Evolutionary conservation across 495 filamentous ascomycete genomes (phyloP).

Genomic region (Copromyces sp.): DNA sequence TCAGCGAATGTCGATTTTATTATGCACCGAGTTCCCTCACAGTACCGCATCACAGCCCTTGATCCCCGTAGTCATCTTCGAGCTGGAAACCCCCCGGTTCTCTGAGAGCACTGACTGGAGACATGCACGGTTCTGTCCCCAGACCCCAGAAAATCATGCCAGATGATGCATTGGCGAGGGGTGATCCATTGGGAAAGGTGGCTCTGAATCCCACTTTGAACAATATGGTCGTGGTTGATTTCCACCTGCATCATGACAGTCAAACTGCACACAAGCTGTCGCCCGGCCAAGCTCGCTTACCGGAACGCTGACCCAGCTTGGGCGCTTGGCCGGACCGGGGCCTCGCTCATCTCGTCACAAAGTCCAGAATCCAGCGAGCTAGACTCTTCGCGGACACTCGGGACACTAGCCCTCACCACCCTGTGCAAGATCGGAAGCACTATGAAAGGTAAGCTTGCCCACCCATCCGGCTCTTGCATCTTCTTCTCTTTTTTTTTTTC

Average conservation of each 20-base stretch:
- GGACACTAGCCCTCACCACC: not conserved
- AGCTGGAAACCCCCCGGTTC: not conserved
- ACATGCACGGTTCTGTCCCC: not conserved
- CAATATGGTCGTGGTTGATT: not conserved
- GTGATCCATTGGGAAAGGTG: not conserved
- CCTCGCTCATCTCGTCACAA: not conserved
- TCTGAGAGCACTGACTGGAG: not conserved
- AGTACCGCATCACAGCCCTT: not conserved
- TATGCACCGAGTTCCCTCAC: not conserved
- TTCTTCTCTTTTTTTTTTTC: conserved; percentile 6
- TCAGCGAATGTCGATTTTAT: not conserved
- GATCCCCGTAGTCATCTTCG: not conserved
- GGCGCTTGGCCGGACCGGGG: not conserved
- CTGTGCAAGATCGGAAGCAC: not conserved
- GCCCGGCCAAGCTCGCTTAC: not conserved
- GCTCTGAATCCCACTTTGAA: not conserved
- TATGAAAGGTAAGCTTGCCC: conserved; percentile 14
- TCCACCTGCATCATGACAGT: not conserved
- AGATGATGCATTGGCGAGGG: not conserved
- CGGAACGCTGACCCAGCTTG: not conserved
- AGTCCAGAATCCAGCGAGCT: not conserved
- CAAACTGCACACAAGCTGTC: not conserved
- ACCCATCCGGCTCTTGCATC: conserved; percentile 2
- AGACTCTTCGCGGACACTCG: not conserved
- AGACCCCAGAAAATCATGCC: not conserved